Evolutionary conservation across 2,329 filamentous ascomycete genomes (phyloP), one percentile per base, ranked within the genome.

Genomic region (Paraconiothyrium sp.): DNA sequence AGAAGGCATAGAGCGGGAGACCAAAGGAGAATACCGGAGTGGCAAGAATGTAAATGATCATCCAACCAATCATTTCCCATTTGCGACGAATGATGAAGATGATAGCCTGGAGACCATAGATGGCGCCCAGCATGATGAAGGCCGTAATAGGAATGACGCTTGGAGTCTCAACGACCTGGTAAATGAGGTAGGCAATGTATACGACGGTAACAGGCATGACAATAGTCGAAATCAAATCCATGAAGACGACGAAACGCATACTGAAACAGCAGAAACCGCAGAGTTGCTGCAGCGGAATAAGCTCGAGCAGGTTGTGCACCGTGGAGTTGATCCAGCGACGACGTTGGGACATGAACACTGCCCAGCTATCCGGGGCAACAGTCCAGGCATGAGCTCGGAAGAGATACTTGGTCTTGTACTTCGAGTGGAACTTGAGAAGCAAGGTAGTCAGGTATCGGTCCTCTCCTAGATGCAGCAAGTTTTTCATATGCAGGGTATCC

Each of bases 31-130:
- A 99, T 66, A 99, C 88, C 0, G 94, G 94, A 64, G 97, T 91
- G 58, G 95, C 94, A 34, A 95, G 66, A 62, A 99, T 87, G 80
- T 99, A 99, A 65, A 99, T 89, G 69, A 99, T 85, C 93, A 99
- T 97, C 95, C 95, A 99, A 39, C 94, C 95, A 70, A 99, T 91
- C 94, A 98, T 98, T 79, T 99, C 94, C 95, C 95, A 99, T 83
- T 97, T 97, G 73, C 94, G 91, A 61, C 93, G 91, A 59, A 97
- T 76, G 72, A 98, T 97, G 84, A 99, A 99, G 78, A 99, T 97
- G 75, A 98, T 90, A 47, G 92, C 94, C 75, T 99, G 95, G 14
- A 99, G 83, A 88, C 95, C 95, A 78, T 98, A 99, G 72, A 99
- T 95, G n/a, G 92, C 94, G 72, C 88, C 95, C 10, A 99, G 86